phyloP scores from a whole-genome alignment of 805 yeast genomes.

The Ogataea nakhonphanomensis region DNA sequence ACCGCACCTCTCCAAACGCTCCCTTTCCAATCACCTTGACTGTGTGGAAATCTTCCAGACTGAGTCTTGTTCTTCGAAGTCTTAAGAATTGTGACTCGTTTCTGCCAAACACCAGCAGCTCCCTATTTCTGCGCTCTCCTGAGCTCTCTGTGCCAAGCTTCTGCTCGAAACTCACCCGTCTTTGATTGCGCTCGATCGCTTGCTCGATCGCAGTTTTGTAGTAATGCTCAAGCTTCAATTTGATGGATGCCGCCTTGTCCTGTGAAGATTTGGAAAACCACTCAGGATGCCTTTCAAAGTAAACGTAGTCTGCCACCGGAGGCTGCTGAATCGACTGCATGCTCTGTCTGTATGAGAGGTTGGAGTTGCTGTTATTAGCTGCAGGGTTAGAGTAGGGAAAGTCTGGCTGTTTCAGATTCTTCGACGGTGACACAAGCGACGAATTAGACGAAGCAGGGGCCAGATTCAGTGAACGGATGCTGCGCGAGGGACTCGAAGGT shows the following conservation, averaged over 20 bases:
- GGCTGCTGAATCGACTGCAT: slow-evolving; percentile 17
- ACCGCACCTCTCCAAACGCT: slow-evolving; percentile 94
- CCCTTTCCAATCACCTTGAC: slow-evolving; percentile 94
- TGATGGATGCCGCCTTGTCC: slow-evolving; percentile 81
- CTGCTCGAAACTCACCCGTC: slow-evolving; percentile 82
- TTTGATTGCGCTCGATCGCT: slow-evolving; percentile 93
- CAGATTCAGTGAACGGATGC: slow-evolving; percentile 30
- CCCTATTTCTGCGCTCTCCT: slow-evolving; percentile 82
- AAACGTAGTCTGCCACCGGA: slow-evolving; percentile 46
- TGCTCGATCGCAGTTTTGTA: slow-evolving; percentile 83
- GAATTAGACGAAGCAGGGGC: slow-evolving; percentile 32
- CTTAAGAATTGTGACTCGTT: slow-evolving; percentile 86
- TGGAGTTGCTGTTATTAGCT: slow-evolving; percentile 31
- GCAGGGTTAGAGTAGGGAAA: slow-evolving; percentile 21
- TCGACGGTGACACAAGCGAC: slow-evolving; percentile 29
- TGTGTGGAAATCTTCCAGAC: slow-evolving; percentile 80
- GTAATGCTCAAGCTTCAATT: slow-evolving; percentile 76
- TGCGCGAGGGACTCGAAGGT: slow-evolving; percentile 34
- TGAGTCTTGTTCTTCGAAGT: slow-evolving; percentile 76
- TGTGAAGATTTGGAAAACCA: slow-evolving; percentile 68
- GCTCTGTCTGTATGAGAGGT: slow-evolving; percentile 19
- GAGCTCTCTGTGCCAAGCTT: slow-evolving; percentile 66
- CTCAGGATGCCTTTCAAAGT: slow-evolving; percentile 82
- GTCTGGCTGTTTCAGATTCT: slow-evolving; percentile 17
- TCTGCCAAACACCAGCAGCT: slow-evolving; percentile 76